Percentiles rank a stretch among this genome's conserved stretches.
Evolutionary conservation across 345 rosid genomes (phyloP).

Genomic region (Citrus medica): DNA sequence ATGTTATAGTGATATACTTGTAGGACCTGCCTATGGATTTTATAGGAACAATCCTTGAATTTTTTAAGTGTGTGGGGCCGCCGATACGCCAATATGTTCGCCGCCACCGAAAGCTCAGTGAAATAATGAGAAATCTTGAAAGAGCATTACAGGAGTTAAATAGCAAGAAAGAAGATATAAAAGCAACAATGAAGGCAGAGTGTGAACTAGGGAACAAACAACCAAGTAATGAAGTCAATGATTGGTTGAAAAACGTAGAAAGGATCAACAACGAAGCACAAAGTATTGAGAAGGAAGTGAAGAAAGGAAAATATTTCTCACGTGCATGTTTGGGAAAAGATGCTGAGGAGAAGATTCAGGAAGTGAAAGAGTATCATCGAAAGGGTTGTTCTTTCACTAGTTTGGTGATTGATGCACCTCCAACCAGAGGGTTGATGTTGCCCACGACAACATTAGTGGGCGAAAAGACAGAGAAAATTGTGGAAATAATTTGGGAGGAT

Average conservation of each 20-base stretch:
- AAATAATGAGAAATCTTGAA: not conserved
- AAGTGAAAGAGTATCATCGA: not conserved
- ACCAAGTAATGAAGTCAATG: not conserved
- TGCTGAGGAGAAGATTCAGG: no score
- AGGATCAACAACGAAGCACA: not conserved
- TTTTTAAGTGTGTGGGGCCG: not conserved
- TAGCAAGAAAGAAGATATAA: not conserved
- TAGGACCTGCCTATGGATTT: not conserved
- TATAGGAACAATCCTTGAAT: not conserved
- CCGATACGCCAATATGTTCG: not conserved
- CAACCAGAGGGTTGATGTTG: not conserved
- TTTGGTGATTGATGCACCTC: not conserved
- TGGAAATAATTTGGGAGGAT: no score
- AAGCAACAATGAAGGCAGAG: not conserved
- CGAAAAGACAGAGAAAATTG: not conserved
- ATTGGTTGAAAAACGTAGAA: not conserved
- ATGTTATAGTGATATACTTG: no score
- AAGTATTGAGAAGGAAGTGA: not conserved
- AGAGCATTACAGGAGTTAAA: not conserved
- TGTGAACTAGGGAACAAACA: fast-evolving
- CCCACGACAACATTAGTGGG: not conserved
- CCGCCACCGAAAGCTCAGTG: no score
- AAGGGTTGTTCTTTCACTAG: not conserved
- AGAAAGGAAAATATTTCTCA: not conserved
- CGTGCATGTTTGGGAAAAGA: no score